Evolutionary conservation across 2,329 filamentous ascomycete genomes (phyloP).

Genomic region (Decorospora gaudefroyi): DNA sequence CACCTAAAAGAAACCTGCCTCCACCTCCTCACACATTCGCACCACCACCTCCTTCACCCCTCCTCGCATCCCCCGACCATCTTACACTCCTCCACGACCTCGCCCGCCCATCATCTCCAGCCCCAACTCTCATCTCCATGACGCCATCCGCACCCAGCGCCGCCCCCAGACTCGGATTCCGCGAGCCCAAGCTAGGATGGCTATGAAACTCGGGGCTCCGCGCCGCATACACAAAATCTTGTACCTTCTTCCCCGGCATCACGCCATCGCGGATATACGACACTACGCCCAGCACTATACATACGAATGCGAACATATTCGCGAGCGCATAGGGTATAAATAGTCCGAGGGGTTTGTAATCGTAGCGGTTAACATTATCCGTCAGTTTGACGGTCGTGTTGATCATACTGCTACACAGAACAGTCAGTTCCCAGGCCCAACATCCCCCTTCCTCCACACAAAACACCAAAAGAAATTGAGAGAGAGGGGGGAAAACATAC

Average conservation of each 20-base stretch:
- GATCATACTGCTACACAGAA: not conserved
- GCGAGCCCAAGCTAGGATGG: not conserved
- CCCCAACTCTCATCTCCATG: not conserved
- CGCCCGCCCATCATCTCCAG: no score
- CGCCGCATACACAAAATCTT: constrained; percentile 16
- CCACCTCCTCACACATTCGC: no score
- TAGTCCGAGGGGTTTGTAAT: not conserved
- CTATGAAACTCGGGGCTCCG: not conserved
- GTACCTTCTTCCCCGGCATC: constrained; percentile 19
- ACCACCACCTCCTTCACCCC: no score
- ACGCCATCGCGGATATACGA: constrained; percentile 11
- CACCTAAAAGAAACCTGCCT: no score
- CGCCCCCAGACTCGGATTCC: not conserved
- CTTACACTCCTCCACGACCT: no score
- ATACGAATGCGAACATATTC: constrained; percentile 13
- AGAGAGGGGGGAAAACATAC: no score
- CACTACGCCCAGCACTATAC: not conserved
- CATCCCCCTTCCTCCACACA: no score
- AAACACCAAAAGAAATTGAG: no score
- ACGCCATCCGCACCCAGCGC: not conserved
- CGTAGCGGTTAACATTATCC: not conserved
- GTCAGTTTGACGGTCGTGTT: not conserved
- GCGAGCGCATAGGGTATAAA: constrained; percentile 13
- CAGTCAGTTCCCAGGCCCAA: not conserved
- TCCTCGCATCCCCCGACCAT: no score